Conservation (phyloP, 2,329 filamentous ascomycete genomes). For the Penicillium brasilianum region DNA sequence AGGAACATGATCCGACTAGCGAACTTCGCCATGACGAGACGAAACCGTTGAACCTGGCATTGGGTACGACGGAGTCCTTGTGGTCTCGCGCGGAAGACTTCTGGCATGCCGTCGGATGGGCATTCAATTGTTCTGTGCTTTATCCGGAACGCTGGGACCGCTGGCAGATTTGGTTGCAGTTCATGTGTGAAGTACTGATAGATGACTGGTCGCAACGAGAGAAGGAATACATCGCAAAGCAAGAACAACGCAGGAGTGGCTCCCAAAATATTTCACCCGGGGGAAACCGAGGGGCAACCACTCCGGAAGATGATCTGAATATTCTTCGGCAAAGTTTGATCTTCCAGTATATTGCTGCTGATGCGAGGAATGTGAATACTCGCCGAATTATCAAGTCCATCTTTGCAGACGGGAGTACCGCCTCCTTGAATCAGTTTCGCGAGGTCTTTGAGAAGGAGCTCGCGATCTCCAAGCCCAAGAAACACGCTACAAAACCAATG, state of each 20-base stretch:
- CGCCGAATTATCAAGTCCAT: conserved; percentile 53
- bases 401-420: conserved; percentile 51
- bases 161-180: conserved; percentile 80
- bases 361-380: conserved; percentile 39
- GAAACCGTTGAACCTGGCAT: conserved; percentile 60
- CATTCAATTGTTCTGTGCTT: conserved; percentile 82
- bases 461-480: conserved; percentile 39
- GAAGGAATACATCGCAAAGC: conserved; percentile 25
- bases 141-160: conserved; percentile 76
- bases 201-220: conserved; percentile 50
- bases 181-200: conserved; percentile 61
- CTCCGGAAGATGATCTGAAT: conserved; percentile 13
- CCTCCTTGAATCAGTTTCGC: conserved; percentile 49
- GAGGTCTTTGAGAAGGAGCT: conserved; percentile 53
- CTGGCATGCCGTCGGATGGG: conserved; percentile 89
- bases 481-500: conserved; percentile 35
- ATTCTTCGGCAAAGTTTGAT: conserved; percentile 48
- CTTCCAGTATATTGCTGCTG: conserved; percentile 47
- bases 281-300: conserved; percentile 1
- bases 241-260: conserved; percentile 40
- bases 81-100: conserved; percentile 83
- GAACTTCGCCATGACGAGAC: conserved; percentile 50
- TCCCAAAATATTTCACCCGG: conserved; percentile 7
- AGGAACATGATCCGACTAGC: conserved; percentile 27
- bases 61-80: conserved; percentile 69